A percentile compares a stretch with the other conserved stretches of the same genome.
phyloP scores from a whole-genome alignment of 345 rosid species.

The Excoecaria cochinchinensis region DNA sequence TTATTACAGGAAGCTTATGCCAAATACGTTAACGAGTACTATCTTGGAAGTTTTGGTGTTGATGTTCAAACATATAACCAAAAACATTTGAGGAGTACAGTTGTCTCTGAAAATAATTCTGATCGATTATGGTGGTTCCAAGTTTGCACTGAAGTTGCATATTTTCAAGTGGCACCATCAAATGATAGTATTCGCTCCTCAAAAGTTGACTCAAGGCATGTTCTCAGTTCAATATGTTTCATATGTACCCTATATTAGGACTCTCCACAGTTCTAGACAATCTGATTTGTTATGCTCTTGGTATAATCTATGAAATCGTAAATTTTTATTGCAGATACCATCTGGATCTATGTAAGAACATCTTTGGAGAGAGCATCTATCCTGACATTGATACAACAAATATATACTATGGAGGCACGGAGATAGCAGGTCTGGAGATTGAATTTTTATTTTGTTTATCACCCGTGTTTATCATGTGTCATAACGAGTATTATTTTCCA shows the following conservation, averaged over 20 bases:
- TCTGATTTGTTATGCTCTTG: not conserved
- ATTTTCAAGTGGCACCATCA: conserved; percentile 83
- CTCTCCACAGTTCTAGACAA: not conserved
- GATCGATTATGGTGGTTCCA: conserved; percentile 95
- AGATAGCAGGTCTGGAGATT: conserved; percentile 55
- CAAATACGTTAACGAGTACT: conserved; percentile 62
- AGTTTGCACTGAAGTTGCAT: conserved; percentile 88
- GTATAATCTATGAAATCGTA: conserved; percentile 7
- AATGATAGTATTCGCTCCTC: conserved; percentile 84
- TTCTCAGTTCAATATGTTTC: not conserved
- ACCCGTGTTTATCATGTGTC: not conserved
- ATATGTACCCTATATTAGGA: not conserved
- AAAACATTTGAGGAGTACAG: conserved; percentile 51
- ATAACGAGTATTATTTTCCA: not conserved
- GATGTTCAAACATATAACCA: conserved; percentile 51
- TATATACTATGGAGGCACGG: conserved; percentile 78
- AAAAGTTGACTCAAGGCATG: conserved; percentile 67
- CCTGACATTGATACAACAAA: conserved; percentile 80
- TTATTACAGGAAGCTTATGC: conserved; percentile 63
- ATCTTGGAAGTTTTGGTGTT: conserved; percentile 45
- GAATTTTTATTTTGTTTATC: conserved; percentile 5
- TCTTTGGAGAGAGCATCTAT: conserved; percentile 65
- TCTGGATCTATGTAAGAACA: conserved; percentile 74
- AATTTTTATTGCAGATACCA: conserved; percentile 54
- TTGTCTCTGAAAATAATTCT: conserved; percentile 37